These are phyloP conservation scores for Phaeophleospora eucalypticola DNA, from an alignment of 2,329 filamentous ascomycete genomes.

Conservation along the genomic window DNA sequence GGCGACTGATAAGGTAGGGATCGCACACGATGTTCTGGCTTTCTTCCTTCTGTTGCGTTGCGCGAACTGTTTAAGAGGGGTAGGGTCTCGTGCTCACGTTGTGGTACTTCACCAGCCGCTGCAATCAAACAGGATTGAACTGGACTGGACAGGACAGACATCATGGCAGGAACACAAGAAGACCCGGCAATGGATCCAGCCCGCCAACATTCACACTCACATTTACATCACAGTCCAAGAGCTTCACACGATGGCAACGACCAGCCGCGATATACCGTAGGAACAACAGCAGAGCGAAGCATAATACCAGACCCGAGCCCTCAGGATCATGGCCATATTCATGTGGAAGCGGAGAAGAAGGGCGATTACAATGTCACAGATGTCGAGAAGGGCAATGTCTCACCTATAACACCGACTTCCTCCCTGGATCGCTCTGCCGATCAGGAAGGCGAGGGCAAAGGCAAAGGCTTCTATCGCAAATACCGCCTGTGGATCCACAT, in stretches of 20 bases:
- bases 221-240: slow-evolving; percentile 36
- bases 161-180: slow-evolving; percentile 1
- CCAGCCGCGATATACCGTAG: slow-evolving; percentile 17
- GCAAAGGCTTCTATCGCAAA: slow-evolving; percentile 41
- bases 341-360: slow-evolving; percentile 18
- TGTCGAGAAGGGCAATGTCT: slow-evolving; percentile 20
- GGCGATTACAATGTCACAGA: slow-evolving; percentile 17
- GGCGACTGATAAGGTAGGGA: too few species aligned
- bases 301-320: slow-evolving; percentile 19
- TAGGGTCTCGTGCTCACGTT: too few species aligned
- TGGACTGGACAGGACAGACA: not conserved
- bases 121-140: too few species aligned
- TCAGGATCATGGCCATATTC: slow-evolving; percentile 15
- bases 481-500: slow-evolving; percentile 43
- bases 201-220: slow-evolving; percentile 38
- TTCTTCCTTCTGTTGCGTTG: too few species aligned
- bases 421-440: slow-evolving; percentile 12
- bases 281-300: slow-evolving; percentile 19
- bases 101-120: not conserved
- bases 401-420: slow-evolving; percentile 14
- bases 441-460: slow-evolving; percentile 17
- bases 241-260: slow-evolving; percentile 18
- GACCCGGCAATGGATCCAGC: slow-evolving; percentile 38
- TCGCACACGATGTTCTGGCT: too few species aligned
- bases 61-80: too few species aligned